A percentile compares a stretch with the other conserved stretches of the same genome.
Evolutionary conservation across 495 filamentous ascomycete genomes (phyloP).

Genomic region (Neurospora intermedia): DNA sequence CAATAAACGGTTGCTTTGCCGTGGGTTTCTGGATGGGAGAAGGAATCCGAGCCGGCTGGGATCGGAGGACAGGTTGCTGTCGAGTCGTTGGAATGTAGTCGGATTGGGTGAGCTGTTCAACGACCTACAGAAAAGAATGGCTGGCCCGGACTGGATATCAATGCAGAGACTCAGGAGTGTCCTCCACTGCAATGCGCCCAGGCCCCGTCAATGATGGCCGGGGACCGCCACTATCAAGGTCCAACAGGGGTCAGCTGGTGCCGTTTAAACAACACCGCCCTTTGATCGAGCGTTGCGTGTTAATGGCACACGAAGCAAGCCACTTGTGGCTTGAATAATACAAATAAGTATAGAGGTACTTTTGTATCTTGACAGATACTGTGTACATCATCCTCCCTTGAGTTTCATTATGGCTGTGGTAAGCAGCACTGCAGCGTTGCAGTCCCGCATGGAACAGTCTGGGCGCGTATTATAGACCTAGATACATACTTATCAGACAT

Average conservation of each 20-base stretch:
- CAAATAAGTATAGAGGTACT: background rate
- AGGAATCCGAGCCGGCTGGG: background rate
- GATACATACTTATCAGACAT: background rate
- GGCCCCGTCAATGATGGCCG: background rate
- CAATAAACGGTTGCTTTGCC: background rate
- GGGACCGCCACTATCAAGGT: background rate
- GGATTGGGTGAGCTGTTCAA: background rate
- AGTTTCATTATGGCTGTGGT: background rate
- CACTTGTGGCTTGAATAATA: background rate
- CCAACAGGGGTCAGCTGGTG: background rate
- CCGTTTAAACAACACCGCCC: background rate
- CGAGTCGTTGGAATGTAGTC: background rate
- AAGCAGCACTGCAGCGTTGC: background rate
- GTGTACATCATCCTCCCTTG: background rate
- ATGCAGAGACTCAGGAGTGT: background rate
- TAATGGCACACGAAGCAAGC: background rate
- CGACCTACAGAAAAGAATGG: background rate
- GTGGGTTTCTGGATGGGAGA: background rate
- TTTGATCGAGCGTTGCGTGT: background rate
- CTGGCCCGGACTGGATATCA: background rate
- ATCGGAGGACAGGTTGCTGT: background rate
- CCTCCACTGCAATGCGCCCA: background rate
- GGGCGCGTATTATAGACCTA: background rate
- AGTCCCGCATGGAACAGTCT: background rate
- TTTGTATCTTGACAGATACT: background rate